Evolutionary conservation across 768 basidiomycete genomes (phyloP).

Genomic region (Agrocybe pediades): DNA sequence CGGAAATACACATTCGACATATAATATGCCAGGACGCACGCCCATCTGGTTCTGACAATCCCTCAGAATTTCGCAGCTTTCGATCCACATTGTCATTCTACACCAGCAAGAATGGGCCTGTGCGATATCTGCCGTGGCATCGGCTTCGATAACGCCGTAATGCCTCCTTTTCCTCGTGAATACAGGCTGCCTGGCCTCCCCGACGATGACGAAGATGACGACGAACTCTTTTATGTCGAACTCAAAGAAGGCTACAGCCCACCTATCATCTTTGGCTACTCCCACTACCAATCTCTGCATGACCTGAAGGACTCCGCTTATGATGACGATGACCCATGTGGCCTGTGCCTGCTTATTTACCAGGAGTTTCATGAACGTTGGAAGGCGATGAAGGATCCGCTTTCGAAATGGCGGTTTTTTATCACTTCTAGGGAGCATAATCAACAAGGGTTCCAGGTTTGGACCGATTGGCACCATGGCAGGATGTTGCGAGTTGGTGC

Average conservation of each 20-base stretch:
- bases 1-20: too few relatives aligned
- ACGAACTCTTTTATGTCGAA: background rate
- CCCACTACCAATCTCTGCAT: constrained; percentile 2
- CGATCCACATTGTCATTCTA: too few relatives aligned
- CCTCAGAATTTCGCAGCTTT: too few relatives aligned
- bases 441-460: constrained; percentile 1
- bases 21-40: too few relatives aligned
- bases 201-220: background rate
- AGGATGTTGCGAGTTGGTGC: constrained; percentile 1
- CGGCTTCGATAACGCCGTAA: background rate
- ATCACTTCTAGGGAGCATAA: background rate
- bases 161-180: background rate
- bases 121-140: background rate
- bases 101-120: too few relatives aligned
- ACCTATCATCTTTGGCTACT: background rate
- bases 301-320: background rate
- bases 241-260: background rate
- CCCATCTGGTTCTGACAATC: too few relatives aligned
- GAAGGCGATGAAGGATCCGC: background rate
- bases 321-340: background rate
- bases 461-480: background rate
- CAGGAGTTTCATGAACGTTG: background rate
- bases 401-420: background rate
- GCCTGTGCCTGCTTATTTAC: background rate
- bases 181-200: constrained; percentile 1